Evolutionary conservation across 2,329 filamentous ascomycete genomes (phyloP), one percentile per base, ranked within the genome.

Genomic region (Ilyonectria robusta): DNA sequence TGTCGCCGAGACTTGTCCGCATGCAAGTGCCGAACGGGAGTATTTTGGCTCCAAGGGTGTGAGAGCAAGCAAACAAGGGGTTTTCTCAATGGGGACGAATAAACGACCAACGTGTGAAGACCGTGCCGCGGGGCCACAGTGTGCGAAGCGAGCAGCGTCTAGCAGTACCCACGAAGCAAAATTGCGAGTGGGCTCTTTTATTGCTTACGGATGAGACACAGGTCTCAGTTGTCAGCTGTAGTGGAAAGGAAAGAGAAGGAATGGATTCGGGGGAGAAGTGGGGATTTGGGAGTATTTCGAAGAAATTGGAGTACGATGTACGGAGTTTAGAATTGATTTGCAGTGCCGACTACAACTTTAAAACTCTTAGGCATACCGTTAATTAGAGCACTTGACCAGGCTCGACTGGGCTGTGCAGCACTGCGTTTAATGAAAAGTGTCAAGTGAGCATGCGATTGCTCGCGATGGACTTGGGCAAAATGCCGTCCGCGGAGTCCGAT

Each of bases 401-500:
- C 26, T 35, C 35, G 17, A 10, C 29, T 44, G 59, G 48, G 59
- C 48, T 33, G 59, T 56, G 59, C 59, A 40, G 21, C 31, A 40
- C 50, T 47, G 42, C 33, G 51, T 59, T 46, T 37, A 42, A 58
- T 29, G 31, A 51, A 47, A 35, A n/a, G 40, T 42, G 40, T 42
- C 40, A 31, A 46, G 48, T 56, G 51, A 29, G 26, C 29, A n/a
- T 21, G 37, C 33, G 11, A 26, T 59, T 48, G 37, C 13, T 23
- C 40, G 48, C 21, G 54, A 23, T 47, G 47, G 47, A 42, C n/a
- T 59, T 46, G 44, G 61, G 47, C 29, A 57, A 64, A 60, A 64
- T 55, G 53, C 62, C 63, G 67, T 47, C 66, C 68, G 57, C 73
- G 72, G 72, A 75, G 62, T 69, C 69, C 71, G 70, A 66, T 73